Conservation (phyloP, 1,139 yeast species). For the Taiozyma sp. region DNA sequence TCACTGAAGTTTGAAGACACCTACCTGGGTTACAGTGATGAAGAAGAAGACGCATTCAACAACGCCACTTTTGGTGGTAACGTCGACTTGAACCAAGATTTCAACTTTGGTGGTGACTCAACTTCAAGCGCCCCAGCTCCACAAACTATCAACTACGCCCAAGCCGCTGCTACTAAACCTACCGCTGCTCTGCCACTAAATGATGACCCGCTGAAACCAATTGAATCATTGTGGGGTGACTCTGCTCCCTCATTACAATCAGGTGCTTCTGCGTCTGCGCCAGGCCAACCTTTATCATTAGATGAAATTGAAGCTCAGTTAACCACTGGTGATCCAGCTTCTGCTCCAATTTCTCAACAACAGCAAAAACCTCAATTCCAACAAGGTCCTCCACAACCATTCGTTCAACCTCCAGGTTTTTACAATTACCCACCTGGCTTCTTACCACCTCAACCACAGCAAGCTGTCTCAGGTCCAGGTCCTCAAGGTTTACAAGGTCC, state of each 20-base stretch:
- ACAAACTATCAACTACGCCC: slow-evolving; percentile 21
- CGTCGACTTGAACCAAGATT: slow-evolving; percentile 60
- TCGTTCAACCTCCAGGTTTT: slow-evolving; percentile 18
- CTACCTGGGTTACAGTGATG: slow-evolving; percentile 69
- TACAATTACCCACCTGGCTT: slow-evolving; percentile 24
- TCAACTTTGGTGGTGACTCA: slow-evolving; percentile 50
- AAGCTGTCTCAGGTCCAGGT: slow-evolving; percentile 23
- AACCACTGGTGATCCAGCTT: slow-evolving; percentile 51
- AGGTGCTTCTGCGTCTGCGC: slow-evolving; percentile 23
- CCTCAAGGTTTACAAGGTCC: slow-evolving; percentile 33
- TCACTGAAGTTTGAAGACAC: slow-evolving; percentile 60
- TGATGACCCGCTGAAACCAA: slow-evolving; percentile 46
- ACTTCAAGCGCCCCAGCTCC: slow-evolving; percentile 4
- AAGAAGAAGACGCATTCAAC: slow-evolving; percentile 76
- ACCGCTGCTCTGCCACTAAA: slow-evolving; percentile 14
- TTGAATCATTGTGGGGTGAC: slow-evolving; percentile 60
- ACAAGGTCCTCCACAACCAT: slow-evolving; percentile 18
- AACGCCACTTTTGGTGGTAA: slow-evolving; percentile 81
- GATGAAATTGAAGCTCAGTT: slow-evolving; percentile 61
- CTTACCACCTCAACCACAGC: slow-evolving; percentile 17
- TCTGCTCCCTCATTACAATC: slow-evolving; percentile 19
- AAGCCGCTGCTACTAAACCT: slow-evolving; percentile 44
- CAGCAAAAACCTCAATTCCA: slow-evolving; percentile 19
- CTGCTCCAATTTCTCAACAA: slow-evolving; percentile 19
- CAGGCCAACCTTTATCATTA: slow-evolving; percentile 51